phyloP scores from a whole-genome alignment of 2,329 filamentous ascomycete genomes.

The Trichothecium roseum region DNA sequence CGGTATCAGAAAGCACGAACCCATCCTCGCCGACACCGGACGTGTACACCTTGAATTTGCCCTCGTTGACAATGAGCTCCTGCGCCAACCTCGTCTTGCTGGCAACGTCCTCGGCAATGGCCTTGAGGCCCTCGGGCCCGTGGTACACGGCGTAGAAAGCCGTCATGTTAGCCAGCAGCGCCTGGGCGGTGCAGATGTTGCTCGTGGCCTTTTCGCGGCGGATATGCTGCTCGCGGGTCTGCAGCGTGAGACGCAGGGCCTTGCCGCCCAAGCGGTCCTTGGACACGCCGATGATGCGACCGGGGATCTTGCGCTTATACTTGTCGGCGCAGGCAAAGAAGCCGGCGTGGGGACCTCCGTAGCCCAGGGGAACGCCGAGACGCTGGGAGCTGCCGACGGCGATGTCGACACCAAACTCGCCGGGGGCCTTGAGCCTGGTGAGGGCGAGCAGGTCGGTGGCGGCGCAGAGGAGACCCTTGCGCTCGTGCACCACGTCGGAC shows the following conservation, averaged over 20 bases:
- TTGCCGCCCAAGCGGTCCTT: constrained; percentile 78
- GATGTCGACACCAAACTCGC: constrained; percentile 90
- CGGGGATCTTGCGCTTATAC: constrained; percentile 89
- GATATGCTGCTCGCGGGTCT: constrained; percentile 94
- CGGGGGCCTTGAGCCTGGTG: constrained; percentile 72
- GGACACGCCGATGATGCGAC: constrained; percentile 79
- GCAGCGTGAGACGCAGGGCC: constrained; percentile 74
- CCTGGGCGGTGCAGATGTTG: constrained; percentile 95
- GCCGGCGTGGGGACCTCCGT: constrained; percentile 84
- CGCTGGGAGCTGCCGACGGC: constrained; percentile 92
- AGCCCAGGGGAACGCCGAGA: constrained; percentile 84
- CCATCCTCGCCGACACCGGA: constrained; percentile 45
- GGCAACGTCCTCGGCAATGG: constrained; percentile 64
- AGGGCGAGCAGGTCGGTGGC: constrained; percentile 84
- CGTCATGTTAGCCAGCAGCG: constrained; percentile 88
- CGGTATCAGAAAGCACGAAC: constrained; percentile 66
- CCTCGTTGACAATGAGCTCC: constrained; percentile 33
- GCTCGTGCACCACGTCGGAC: constrained; percentile 66
- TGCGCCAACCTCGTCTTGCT: constrained; percentile 54
- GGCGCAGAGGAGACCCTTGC: constrained; percentile 71
- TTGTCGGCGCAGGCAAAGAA: constrained; percentile 67
- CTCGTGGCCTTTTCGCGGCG: constrained; percentile 92
- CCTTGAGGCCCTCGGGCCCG: constrained; percentile 70
- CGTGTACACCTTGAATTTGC: constrained; percentile 48
- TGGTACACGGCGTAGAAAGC: constrained; percentile 94